These are phyloP conservation scores for Stemphylium beticola DNA, from an alignment of 2,329 filamentous ascomycete species.

Conservation along the genomic window DNA sequence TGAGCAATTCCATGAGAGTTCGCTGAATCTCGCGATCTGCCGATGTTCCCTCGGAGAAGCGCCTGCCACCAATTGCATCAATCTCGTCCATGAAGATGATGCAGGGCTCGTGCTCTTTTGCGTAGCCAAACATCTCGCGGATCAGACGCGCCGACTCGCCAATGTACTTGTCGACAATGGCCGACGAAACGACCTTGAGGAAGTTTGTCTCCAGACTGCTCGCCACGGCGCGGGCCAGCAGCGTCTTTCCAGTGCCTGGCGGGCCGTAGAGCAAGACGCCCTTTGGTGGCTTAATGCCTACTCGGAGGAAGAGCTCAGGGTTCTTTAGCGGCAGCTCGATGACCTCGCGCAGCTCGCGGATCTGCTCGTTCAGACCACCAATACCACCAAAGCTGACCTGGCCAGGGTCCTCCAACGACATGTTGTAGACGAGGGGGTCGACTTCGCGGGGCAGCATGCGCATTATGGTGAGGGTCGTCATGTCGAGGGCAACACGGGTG, in stretches of 20 bases:
- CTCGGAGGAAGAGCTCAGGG: slow-evolving; percentile 93
- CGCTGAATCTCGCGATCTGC: slow-evolving; percentile 98
- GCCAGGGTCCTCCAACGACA: slow-evolving; percentile 97
- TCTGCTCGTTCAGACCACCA: slow-evolving; percentile 97
- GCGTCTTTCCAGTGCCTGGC: slow-evolving; percentile 94
- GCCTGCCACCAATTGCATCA: slow-evolving; percentile 93
- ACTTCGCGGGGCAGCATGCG: slow-evolving; percentile 98
- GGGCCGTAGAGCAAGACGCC: slow-evolving; percentile 95
- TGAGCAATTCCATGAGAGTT: slow-evolving; percentile 97
- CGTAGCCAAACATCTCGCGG: slow-evolving; percentile 99
- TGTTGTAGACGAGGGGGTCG: slow-evolving; percentile 98
- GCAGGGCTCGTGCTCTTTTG: slow-evolving; percentile 98
- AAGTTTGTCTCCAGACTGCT: slow-evolving; percentile 98
- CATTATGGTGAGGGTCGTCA: slow-evolving; percentile 99
- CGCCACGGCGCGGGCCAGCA: slow-evolving; percentile 91
- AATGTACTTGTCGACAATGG: slow-evolving; percentile 99
- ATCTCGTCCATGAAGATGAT: slow-evolving; percentile 99
- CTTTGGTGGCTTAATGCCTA: slow-evolving; percentile 98
- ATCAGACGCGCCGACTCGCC: slow-evolving; percentile 97
- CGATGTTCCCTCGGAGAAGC: slow-evolving; percentile 96
- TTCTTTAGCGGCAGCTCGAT: slow-evolving; percentile 99
- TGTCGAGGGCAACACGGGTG: slow-evolving; percentile 94
- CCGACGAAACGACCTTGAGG: slow-evolving; percentile 96
- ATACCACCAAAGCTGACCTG: slow-evolving; percentile 98
- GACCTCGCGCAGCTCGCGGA: slow-evolving; percentile 94